Evolutionary conservation across 768 basidiomycete species (phyloP).

Genomic region (Tricholoma bakamatsutake): DNA sequence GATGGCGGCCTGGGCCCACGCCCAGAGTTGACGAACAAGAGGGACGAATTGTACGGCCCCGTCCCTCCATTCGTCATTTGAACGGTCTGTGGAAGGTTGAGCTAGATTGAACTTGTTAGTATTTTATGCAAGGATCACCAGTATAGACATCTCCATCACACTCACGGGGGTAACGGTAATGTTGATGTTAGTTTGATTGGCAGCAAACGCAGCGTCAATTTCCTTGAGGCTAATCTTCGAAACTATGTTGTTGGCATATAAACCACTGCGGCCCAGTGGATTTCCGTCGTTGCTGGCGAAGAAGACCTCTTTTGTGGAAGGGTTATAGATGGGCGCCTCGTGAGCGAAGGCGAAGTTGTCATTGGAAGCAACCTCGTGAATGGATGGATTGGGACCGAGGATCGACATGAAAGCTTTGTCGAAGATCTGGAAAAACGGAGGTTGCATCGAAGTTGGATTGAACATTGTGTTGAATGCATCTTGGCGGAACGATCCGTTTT

Average conservation of each 20-base stretch:
- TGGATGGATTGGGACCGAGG: conserved; percentile 50
- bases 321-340: conserved; percentile 67
- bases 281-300: conserved; percentile 71
- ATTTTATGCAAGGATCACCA: neutral
- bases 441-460: conserved; percentile 53
- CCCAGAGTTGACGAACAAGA: conserved; percentile 62
- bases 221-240: conserved; percentile 57
- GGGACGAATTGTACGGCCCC: conserved; percentile 50
- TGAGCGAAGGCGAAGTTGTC: conserved; percentile 68
- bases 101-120: conserved; percentile 26
- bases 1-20: conserved; percentile 58
- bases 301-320: conserved; percentile 66
- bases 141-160: conserved; percentile 1
- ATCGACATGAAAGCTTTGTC: conserved; percentile 49
- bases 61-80: conserved; percentile 73
- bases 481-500: conserved; percentile 34
- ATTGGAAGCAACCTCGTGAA: conserved; percentile 55
- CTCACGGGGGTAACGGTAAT: conserved; percentile 42
- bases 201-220: conserved; percentile 40
- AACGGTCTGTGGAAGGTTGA: conserved; percentile 49
- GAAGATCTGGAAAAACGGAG: conserved; percentile 55
- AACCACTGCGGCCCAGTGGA: conserved; percentile 53
- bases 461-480: conserved; percentile 29
- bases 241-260: conserved; percentile 58
- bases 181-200: conserved; percentile 33